Percentiles rank a stretch among this genome's conserved stretches.
Evolutionary conservation across 108 stramenopile species (phyloP).

Genomic region (Cyclotella distinguenda): DNA sequence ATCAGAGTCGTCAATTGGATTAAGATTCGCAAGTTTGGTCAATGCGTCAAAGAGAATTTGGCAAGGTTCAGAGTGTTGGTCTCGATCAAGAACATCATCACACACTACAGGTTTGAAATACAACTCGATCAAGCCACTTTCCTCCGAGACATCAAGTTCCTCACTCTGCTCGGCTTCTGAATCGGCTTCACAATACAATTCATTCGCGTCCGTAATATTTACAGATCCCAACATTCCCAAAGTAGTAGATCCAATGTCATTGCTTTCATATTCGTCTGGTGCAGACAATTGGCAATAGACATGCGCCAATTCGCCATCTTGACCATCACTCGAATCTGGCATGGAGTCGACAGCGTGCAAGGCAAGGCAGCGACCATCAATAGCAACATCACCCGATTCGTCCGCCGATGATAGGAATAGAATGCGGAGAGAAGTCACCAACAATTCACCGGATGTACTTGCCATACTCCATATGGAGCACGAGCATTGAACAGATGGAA

Average conservation of each 20-base stretch:
- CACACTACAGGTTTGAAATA: constrained; percentile 42
- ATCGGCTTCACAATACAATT: constrained; percentile 1
- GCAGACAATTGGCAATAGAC: constrained; percentile 12
- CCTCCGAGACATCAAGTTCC: constrained; percentile 5
- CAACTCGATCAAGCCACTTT: constrained; percentile 52
- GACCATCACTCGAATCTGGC: not conserved
- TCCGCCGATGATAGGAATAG: constrained; percentile 22
- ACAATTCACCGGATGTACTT: constrained; percentile 34
- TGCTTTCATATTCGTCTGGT: constrained; percentile 1
- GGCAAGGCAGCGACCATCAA: constrained; percentile 68
- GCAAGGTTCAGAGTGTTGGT: constrained; percentile 34
- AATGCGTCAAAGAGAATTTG: constrained; percentile 62
- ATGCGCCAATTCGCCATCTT: not conserved
- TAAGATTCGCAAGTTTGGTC: constrained; percentile 60
- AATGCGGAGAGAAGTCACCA: constrained; percentile 45
- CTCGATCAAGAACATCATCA: constrained; percentile 1
- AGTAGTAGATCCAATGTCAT: not conserved
- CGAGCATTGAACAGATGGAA: constrained; percentile 34
- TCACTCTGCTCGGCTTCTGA: constrained; percentile 7
- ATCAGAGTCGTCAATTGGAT: constrained; percentile 54
- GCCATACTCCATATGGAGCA: constrained; percentile 45
- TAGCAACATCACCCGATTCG: constrained; percentile 46
- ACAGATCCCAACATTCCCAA: constrained; percentile 1
- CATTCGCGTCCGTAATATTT: constrained; percentile 5
- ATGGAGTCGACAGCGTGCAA: constrained; percentile 65